Evolutionary conservation across 306 rosid species (phyloP).

Genomic region (Quercus agrifolia): DNA sequence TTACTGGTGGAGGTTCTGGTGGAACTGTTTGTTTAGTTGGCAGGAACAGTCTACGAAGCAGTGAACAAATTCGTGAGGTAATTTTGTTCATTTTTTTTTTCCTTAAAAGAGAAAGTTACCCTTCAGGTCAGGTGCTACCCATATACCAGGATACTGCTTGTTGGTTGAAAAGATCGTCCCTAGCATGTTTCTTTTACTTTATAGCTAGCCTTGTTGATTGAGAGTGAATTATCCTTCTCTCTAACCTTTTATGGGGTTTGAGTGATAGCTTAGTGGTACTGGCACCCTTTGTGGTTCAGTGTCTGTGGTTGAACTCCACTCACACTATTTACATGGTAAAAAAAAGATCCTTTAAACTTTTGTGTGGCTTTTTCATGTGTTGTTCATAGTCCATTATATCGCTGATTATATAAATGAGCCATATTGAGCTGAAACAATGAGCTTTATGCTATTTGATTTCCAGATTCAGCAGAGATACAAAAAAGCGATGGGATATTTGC

Average conservation of each 20-base stretch:
- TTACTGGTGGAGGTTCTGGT: slow-evolving; percentile 91
- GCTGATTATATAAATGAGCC: not conserved
- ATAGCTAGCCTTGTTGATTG: not conserved
- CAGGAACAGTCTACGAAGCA: slow-evolving; percentile 64
- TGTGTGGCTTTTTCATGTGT: not conserved
- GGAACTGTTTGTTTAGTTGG: slow-evolving; percentile 94
- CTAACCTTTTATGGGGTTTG: not conserved
- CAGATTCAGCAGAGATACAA: slow-evolving; percentile 89
- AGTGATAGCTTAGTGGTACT: too few relatives aligned
- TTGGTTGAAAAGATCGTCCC: not conserved
- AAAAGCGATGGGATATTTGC: slow-evolving; percentile 76
- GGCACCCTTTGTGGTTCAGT: too few relatives aligned
- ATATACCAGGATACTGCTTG: not conserved
- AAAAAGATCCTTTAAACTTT: not conserved
- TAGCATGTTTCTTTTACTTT: not conserved
- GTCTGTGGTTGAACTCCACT: too few relatives aligned
- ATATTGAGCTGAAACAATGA: not conserved
- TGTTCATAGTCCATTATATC: not conserved
- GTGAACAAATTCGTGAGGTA: slow-evolving; percentile 86
- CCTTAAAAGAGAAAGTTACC: not conserved
- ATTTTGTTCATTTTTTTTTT: not conserved
- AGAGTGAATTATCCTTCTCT: not conserved
- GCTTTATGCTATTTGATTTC: slow-evolving; percentile 8
- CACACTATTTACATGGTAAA: too few relatives aligned
- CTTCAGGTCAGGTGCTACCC: not conserved